Percentiles rank a stretch among this genome's conserved stretches.
phyloP scores from a whole-genome alignment of 2,329 filamentous ascomycete species.

The Alternaria triticimaculans region DNA sequence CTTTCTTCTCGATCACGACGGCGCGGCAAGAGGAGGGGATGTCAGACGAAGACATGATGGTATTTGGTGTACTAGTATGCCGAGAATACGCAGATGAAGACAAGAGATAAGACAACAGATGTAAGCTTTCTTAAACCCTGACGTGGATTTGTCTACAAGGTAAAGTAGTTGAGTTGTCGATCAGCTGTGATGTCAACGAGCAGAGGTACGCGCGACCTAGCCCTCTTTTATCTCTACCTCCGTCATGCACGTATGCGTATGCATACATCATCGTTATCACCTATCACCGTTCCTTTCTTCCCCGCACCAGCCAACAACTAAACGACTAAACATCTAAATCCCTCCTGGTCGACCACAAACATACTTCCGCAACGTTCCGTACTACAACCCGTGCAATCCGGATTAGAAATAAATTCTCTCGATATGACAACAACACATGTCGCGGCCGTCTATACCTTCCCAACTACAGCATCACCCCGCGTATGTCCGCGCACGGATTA shows the following conservation, averaged over 20 bases:
- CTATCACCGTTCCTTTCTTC: background rate
- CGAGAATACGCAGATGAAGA: background rate
- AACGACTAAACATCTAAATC: background rate
- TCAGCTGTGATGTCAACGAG: conserved; percentile 9
- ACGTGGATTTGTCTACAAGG: too few species aligned
- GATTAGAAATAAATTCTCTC: too few species aligned
- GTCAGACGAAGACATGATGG: background rate
- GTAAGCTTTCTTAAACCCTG: background rate
- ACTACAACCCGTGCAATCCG: background rate
- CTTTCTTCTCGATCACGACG: conserved; percentile 63
- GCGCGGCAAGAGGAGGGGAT: conserved; percentile 71
- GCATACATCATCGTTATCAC: conserved; percentile 1
- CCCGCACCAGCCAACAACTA: background rate
- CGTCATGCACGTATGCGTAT: background rate
- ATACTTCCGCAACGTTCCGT: background rate
- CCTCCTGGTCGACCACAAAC: background rate
- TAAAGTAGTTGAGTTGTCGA: too few species aligned
- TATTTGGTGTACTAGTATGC: background rate
- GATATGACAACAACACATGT: too few species aligned
- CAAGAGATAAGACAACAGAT: too few species aligned
- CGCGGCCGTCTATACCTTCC: background rate
- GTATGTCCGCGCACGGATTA: background rate
- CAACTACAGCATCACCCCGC: background rate
- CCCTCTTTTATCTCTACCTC: background rate
- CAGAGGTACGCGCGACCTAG: background rate